Evolutionary conservation across 257 asterid genomes (phyloP), one percentile per base, ranked within the genome.

Genomic region (Solanum tarijense): DNA sequence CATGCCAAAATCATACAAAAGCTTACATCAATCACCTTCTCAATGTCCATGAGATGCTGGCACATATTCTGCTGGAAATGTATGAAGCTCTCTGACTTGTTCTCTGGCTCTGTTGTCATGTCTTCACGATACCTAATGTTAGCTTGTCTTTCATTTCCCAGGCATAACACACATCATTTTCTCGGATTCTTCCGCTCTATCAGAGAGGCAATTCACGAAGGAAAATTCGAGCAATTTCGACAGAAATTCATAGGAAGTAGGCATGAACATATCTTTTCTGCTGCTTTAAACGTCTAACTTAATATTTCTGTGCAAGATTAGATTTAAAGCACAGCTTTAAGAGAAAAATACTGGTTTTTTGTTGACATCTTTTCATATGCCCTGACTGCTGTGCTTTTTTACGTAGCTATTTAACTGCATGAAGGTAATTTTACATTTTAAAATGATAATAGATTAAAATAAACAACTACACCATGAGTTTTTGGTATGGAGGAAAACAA

Each of bases 111-210:
- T 36, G 46, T 52, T 78, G 21, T 87, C 84, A 23, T 34, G 76
- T 32, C 35, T 25, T 79, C 25, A 43, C 5, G 43, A 29, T 60
- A n/a, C 69, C 7, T 43, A 46, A 78, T 23, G 35, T 29, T 25
- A 55, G 85, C 62, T 38, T 89, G 36, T 12, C 31, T 8, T 84
- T 74, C 13, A 36, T 90, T 87, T 87, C 76, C 58, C 93, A 97
- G 99, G 88, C 99, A 97, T 82, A 97, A 97, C 93, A 95, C 99
- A 0, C 98, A 97, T 89, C 99, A 97, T 88, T 97, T 93, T 88
- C 90, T 96, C 83, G 96, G 95, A 62, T 97, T 97, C 96, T 97
- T 97, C 90, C 90, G 93, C 75, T 87, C 92, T 87, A 93, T 96
- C 68, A 93, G 99, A 90, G 96, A 91, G 46, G 91, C 98, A 36